phyloP scores from a whole-genome alignment of 306 rosid species.

The Argentina anserina region DNA sequence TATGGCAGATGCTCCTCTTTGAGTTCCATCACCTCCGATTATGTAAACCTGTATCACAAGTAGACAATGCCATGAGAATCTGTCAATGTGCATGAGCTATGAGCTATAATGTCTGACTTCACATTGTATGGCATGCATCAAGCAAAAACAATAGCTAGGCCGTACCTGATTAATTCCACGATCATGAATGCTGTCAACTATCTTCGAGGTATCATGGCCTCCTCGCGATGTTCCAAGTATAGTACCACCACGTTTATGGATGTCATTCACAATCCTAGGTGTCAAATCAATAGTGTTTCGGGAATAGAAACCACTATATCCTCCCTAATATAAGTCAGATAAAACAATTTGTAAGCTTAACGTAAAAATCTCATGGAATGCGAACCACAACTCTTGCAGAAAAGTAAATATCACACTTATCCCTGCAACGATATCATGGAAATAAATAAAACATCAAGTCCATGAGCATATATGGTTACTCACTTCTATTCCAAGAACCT shows the following conservation, averaged over 20 bases:
- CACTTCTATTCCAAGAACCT: conserved; percentile 46
- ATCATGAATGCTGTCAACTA: conserved; percentile 55
- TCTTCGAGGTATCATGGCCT: conserved; percentile 45
- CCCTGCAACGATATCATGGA: background rate
- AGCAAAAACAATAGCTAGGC: background rate
- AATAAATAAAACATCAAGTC: background rate
- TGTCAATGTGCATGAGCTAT: background rate
- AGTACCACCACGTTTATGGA: conserved; percentile 56
- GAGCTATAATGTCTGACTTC: background rate
- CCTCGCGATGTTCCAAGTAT: conserved; percentile 50
- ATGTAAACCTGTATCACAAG: conserved; percentile 38
- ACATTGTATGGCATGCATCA: background rate
- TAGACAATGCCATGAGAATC: background rate
- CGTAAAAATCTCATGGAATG: background rate
- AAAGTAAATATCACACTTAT: background rate
- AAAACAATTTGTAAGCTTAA: background rate
- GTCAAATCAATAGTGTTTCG: conserved; percentile 38
- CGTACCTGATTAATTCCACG: conserved; percentile 47
- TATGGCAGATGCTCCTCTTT: conserved; percentile 43
- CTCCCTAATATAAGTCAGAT: conserved; percentile 32
- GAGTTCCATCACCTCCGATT: conserved; percentile 57
- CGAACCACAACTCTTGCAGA: background rate
- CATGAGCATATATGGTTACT: conserved; percentile 12
- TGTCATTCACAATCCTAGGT: conserved; percentile 42
- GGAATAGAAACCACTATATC: conserved; percentile 45